phyloP scores from a whole-genome alignment of 345 rosid genomes.

The Camelina hispida region DNA sequence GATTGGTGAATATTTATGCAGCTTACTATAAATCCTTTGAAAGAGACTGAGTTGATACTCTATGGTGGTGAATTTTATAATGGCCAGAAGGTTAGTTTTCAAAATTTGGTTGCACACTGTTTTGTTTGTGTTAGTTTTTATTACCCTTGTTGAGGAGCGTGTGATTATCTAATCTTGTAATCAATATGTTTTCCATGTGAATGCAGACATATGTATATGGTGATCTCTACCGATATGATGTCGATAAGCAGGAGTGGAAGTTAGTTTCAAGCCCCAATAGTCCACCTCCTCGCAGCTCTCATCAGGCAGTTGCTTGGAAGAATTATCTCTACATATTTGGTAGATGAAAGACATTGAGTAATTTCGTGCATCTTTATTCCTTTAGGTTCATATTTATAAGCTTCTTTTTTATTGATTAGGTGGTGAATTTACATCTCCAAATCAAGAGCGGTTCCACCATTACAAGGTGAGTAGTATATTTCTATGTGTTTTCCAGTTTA shows the following conservation, averaged over 20 bases:
- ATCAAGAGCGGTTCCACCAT: conserved; percentile 96
- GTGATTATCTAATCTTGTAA: background rate
- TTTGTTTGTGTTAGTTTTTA: background rate
- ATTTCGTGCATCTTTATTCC: background rate
- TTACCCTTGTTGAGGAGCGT: background rate
- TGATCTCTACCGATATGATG: conserved; percentile 83
- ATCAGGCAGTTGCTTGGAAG: conserved; percentile 97
- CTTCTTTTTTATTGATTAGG: conserved; percentile 49
- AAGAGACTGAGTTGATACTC: conserved; percentile 85
- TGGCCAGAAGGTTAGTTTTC: conserved; percentile 74
- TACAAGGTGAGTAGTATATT: conserved; percentile 68
- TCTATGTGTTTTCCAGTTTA: background rate
- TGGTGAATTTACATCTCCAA: conserved; percentile 97
- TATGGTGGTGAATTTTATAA: conserved; percentile 96
- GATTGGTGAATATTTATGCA: conserved; percentile 35
- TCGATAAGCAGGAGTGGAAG: conserved; percentile 94
- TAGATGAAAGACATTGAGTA: conserved; percentile 33
- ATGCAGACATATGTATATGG: conserved; percentile 90
- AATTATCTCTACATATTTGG: conserved; percentile 93
- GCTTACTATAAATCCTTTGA: conserved; percentile 79
- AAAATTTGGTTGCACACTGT: background rate
- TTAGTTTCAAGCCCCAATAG: conserved; percentile 88
- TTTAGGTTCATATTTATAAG: background rate
- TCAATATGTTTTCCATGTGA: conserved; percentile 18
- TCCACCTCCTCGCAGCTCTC: conserved; percentile 98